Evolutionary conservation across 257 asterid species (phyloP), one percentile per base, ranked within the genome.

Genomic region (Leptodermis oblonga): DNA sequence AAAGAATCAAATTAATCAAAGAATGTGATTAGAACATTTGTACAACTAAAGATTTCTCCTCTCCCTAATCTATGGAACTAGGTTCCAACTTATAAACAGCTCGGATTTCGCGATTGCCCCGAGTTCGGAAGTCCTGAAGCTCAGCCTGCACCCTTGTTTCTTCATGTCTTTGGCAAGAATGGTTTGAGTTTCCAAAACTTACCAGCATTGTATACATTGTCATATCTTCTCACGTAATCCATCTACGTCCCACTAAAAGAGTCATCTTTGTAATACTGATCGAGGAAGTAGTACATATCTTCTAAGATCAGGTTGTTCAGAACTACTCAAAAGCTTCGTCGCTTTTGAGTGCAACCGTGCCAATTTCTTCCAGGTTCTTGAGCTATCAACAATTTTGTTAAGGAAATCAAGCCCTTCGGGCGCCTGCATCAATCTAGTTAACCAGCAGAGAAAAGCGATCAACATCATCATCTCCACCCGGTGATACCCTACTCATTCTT

Each of bases 391-490:
- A 56, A 69, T 25, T 58, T 18, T 33, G 26, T 61, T 20, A 48
- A 15, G 54, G 0, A 36, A 42, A 65, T n/a, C 53, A 48, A 41
- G 42, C 41, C 49, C 36, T 37, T 42, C 63, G 28, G 48, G 76
- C 43, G 31, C 74, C 69, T 71, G 70, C 42, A 59, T 72, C 49
- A 46, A 62, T 66, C 43, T 51, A 26, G 49, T 76, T 65, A 69
- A 70, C 88, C 85, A 76, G 81, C 79, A 67, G 59, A 73, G 75
- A 72, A 79, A 73, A 42, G 34, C 81, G 62, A 42, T 79, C 87
- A 28, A 81, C 85, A 12, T 80, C 88, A 28, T 86, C 88, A 13
- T 89, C 85, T 48, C 31, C 80, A 51, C 45, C 73, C 70, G 76
- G 83, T 45, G 82, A 45, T 61, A 81, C 73, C 68, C 81, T 71